These are phyloP conservation scores for Aspergillus phoenicis DNA, from an alignment of 2,329 filamentous ascomycete genomes.

Conservation along the genomic window DNA sequence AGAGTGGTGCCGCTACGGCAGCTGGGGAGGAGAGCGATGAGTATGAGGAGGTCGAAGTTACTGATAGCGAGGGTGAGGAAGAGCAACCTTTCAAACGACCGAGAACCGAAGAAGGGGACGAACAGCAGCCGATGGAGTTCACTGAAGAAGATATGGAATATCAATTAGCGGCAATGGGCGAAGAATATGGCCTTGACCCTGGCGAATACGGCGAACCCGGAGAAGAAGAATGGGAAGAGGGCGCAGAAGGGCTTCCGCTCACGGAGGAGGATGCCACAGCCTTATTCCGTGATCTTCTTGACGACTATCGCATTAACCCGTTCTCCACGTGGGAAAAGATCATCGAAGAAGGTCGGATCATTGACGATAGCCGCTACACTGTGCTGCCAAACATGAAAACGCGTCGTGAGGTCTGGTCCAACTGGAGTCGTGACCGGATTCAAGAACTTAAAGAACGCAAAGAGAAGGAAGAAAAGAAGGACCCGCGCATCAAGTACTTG, in stretches of 20 bases:
- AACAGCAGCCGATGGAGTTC: conserved; percentile 69
- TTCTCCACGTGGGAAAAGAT: conserved; percentile 91
- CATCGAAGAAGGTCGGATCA: conserved; percentile 76
- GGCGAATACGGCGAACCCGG: conserved; percentile 72
- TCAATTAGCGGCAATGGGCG: conserved; percentile 86
- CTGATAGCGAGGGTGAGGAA: conserved; percentile 59
- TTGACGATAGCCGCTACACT: conserved; percentile 86
- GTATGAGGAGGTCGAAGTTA: conserved; percentile 77
- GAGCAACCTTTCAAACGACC: conserved; percentile 55
- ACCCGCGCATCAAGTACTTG: conserved; percentile 81
- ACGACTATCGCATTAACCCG: conserved; percentile 79
- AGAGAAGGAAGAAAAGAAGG: conserved; percentile 74
- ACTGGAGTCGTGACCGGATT: conserved; percentile 80
- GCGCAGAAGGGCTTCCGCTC: conserved; percentile 68
- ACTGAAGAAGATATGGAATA: conserved; percentile 93
- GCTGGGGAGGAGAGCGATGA: conserved; percentile 64
- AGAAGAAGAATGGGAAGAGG: conserved; percentile 65
- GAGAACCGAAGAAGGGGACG: conserved; percentile 53
- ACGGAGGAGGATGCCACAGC: conserved; percentile 74
- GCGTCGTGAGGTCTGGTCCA: conserved; percentile 78
- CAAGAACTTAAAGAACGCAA: conserved; percentile 70
- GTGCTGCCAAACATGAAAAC: conserved; percentile 78
- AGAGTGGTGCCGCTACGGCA: conserved; percentile 32
- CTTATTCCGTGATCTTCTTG: conserved; percentile 82
- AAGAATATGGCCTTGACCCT: conserved; percentile 76